phyloP scores from a whole-genome alignment of 371 early-diverging fungal genomes.

The Chytridiales sp. region DNA sequence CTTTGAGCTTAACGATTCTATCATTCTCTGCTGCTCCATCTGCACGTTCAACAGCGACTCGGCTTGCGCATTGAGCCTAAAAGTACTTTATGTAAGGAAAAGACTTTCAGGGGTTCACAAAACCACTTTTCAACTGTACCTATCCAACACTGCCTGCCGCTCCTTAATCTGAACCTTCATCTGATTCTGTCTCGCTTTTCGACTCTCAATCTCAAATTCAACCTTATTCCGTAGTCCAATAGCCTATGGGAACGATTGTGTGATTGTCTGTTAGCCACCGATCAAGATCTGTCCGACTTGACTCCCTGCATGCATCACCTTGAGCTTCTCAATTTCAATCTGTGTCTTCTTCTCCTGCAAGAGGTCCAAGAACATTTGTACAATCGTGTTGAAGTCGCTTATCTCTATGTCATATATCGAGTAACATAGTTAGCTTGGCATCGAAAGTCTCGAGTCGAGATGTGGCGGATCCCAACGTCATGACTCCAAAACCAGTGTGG shows the following conservation, averaged over 20 bases:
- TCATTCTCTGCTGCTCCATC: slow-evolving; percentile 38
- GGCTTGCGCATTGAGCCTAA: slow-evolving; percentile 33
- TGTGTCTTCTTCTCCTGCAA: slow-evolving; percentile 41
- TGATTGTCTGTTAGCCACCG: background rate
- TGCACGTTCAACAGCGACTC: slow-evolving; percentile 39
- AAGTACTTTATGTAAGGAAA: background rate
- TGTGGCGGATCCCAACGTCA: background rate
- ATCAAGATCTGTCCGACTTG: background rate
- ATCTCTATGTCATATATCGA: no score
- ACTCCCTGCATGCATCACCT: slow-evolving; percentile 15
- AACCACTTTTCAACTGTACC: slow-evolving; percentile 12
- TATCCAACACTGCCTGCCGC: slow-evolving; percentile 46
- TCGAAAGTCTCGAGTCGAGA: background rate
- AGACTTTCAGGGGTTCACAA: background rate
- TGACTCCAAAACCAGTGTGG: background rate
- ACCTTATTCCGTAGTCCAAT: slow-evolving; percentile 46
- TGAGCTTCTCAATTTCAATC: slow-evolving; percentile 49
- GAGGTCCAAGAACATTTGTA: slow-evolving; percentile 37
- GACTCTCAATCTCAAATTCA: slow-evolving; percentile 38
- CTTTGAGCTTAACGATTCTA: slow-evolving; percentile 42
- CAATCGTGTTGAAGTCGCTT: slow-evolving; percentile 38
- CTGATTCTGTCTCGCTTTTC: slow-evolving; percentile 31
- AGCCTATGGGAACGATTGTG: slow-evolving; percentile 22
- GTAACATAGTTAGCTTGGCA: background rate
- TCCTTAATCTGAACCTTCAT: slow-evolving; percentile 37